Percentiles rank a stretch among this genome's conserved stretches.
phyloP scores from a whole-genome alignment of 2,329 filamentous ascomycete species.

The Nemania serpens region DNA sequence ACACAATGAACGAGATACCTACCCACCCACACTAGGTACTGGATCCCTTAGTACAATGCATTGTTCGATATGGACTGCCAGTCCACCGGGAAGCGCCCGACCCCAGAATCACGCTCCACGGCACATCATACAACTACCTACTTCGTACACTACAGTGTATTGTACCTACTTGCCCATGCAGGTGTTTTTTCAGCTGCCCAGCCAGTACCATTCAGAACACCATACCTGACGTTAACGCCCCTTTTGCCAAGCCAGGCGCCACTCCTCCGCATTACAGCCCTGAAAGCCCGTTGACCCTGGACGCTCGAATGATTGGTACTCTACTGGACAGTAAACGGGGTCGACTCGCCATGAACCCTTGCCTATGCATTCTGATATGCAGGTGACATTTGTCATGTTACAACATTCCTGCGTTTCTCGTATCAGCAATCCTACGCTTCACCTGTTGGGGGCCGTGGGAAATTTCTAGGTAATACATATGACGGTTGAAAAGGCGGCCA shows the following conservation, averaged over 20 bases:
- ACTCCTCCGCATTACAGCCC: slow-evolving; percentile 27
- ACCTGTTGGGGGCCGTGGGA: slow-evolving; percentile 13
- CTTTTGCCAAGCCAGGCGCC: slow-evolving; percentile 23
- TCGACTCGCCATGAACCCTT: slow-evolving; percentile 15
- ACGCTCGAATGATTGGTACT: not conserved
- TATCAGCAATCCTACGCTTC: slow-evolving; percentile 23
- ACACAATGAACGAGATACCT: not conserved
- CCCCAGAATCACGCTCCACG: slow-evolving; percentile 21
- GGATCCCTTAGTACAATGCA: slow-evolving; percentile 17
- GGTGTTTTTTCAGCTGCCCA: slow-evolving; percentile 22
- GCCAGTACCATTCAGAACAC: slow-evolving; percentile 5
- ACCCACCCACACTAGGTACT: too few relatives aligned
- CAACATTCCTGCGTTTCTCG: slow-evolving; percentile 26
- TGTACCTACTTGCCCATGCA: too few relatives aligned
- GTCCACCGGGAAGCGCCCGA: slow-evolving; percentile 23
- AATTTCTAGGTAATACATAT: not conserved
- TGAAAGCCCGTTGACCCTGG: slow-evolving; percentile 9
- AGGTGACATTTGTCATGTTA: slow-evolving; percentile 32
- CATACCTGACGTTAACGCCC: slow-evolving; percentile 3
- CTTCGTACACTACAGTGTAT: too few relatives aligned
- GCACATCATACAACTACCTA: too few relatives aligned
- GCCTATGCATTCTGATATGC: slow-evolving; percentile 26
- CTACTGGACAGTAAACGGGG: slow-evolving; percentile 18
- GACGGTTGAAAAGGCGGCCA: slow-evolving; percentile 4
- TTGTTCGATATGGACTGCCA: slow-evolving; percentile 22